A percentile compares a stretch with the other conserved stretches of the same genome.
phyloP scores from a whole-genome alignment of 225 moss, liverwort and hornwort species.

The Physcomitrium patens region DNA sequence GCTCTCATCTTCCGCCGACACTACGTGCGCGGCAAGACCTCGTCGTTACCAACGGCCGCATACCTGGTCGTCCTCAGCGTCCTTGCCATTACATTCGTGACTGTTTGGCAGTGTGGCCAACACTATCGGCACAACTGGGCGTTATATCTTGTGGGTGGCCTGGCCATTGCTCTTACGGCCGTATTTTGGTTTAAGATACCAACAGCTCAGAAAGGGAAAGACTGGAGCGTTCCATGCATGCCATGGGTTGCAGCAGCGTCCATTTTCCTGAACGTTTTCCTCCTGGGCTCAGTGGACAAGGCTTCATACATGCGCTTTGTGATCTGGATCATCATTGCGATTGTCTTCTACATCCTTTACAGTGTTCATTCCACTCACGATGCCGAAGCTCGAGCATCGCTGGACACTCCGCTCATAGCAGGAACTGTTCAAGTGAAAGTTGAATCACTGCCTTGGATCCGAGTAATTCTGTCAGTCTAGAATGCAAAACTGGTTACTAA shows the following conservation, averaged over 20 bases:
- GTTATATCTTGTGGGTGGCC: constrained; percentile 40
- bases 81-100: constrained; percentile 60
- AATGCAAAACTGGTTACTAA: constrained; percentile 21
- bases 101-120: constrained; percentile 61
- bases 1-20: constrained; percentile 82
- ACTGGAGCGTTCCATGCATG: constrained; percentile 79
- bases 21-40: constrained; percentile 58
- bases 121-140: constrained; percentile 39
- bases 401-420: constrained; percentile 31
- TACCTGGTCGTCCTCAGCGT: constrained; percentile 65
- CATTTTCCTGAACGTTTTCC: constrained; percentile 81
- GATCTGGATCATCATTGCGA: constrained; percentile 65
- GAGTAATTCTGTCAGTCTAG: constrained; percentile 17
- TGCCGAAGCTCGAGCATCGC: constrained; percentile 42
- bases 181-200: constrained; percentile 63
- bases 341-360: constrained; percentile 74
- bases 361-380: constrained; percentile 91
- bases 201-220: constrained; percentile 60
- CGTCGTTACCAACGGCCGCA: constrained; percentile 50
- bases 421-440: constrained; percentile 27
- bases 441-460: constrained; percentile 31
- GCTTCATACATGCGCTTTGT: constrained; percentile 70
- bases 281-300: constrained; percentile 80
- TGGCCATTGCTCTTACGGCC: constrained; percentile 46
- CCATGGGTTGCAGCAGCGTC: constrained; percentile 75